Evolutionary conservation across 257 asterid genomes (phyloP).

Genomic region (Salvia splendens): DNA sequence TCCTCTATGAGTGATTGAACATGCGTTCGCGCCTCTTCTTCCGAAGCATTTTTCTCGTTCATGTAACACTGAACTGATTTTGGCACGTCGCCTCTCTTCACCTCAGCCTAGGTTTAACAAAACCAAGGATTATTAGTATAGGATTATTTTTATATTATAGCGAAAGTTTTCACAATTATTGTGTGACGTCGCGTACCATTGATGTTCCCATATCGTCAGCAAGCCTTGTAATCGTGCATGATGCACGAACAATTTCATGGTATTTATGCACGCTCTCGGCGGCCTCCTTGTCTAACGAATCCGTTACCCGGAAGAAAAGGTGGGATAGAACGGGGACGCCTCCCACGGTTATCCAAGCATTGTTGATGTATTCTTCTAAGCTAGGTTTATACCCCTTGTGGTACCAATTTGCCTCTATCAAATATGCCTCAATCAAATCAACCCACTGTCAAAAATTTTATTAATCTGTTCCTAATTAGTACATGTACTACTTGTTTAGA

Average conservation of each 20-base stretch:
- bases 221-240: slow-evolving; percentile 33
- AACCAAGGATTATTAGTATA: no score
- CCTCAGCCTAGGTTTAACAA: slow-evolving; percentile 24
- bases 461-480: no score
- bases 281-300: slow-evolving; percentile 37
- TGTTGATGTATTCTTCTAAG: neutral
- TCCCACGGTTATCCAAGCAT: slow-evolving; percentile 10
- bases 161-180: no score
- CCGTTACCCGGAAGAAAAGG: slow-evolving; percentile 28
- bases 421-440: neutral
- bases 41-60: no score
- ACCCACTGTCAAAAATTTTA: neutral
- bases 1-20: no score
- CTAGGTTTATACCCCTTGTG: neutral
- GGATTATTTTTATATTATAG: no score
- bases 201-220: slow-evolving; percentile 23
- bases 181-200: neutral
- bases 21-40: no score
- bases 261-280: slow-evolving; percentile 24
- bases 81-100: neutral
- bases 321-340: slow-evolving; percentile 32
- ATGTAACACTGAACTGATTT: no score
- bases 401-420: neutral
- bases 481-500: no score
- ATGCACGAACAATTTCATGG: slow-evolving; percentile 32